Percentiles rank a stretch among this genome's conserved stretches.
phyloP scores from a whole-genome alignment of 306 rosid genomes.

The Cucumis cinereus region DNA sequence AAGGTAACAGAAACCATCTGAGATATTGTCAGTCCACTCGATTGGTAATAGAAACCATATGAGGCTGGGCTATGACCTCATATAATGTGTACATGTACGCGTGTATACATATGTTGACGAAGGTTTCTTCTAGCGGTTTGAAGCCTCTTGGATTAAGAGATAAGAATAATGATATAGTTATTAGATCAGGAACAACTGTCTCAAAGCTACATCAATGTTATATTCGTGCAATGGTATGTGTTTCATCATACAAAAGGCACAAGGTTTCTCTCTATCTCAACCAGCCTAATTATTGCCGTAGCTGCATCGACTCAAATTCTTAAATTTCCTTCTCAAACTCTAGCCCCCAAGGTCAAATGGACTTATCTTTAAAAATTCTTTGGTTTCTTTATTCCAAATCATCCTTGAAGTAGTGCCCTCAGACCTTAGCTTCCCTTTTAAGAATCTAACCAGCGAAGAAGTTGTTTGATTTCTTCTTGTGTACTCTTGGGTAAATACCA shows the following conservation, averaged over 20 bases:
- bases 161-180: not conserved
- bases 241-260: not conserved
- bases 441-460: not conserved
- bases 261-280: not conserved
- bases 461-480: not conserved
- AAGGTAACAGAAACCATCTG: not conserved
- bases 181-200: not conserved
- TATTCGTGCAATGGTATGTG: not conserved
- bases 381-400: not conserved
- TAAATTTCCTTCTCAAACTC: not conserved
- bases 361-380: not conserved
- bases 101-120: not conserved
- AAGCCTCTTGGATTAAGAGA: not conserved
- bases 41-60: not conserved
- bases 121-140: not conserved
- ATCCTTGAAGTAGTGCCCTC: not conserved
- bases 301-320: not conserved
- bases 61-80: not conserved
- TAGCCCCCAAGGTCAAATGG: not conserved
- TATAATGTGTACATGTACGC: not conserved
- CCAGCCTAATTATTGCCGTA: not conserved
- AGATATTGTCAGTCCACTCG: not conserved
- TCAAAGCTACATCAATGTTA: not conserved
- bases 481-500: not conserved
- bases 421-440: not conserved